Conservation (phyloP, 148 eudicot species). For the Pharnaceum exiguum region DNA sequence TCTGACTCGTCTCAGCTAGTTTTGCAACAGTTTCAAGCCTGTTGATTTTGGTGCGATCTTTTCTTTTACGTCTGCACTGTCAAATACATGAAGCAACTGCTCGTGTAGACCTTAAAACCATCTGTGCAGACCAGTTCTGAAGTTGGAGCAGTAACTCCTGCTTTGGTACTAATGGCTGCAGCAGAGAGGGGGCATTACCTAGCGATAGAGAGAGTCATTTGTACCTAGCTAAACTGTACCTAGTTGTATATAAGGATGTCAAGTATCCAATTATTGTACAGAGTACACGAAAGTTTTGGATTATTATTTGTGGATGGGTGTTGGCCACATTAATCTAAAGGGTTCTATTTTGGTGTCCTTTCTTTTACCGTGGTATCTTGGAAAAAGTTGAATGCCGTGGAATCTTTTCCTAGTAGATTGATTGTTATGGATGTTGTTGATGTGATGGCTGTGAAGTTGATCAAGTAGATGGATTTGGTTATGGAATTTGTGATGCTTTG, state of each 20-base stretch:
- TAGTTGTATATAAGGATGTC: conserved; percentile 27
- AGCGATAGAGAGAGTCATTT: conserved; percentile 38
- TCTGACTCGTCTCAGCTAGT: conserved; percentile 59
- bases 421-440: conserved; percentile 18
- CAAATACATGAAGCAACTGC: conserved; percentile 65
- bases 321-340: conserved; percentile 20
- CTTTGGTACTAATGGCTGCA: conserved; percentile 34
- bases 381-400: conserved; percentile 14
- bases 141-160: conserved; percentile 29
- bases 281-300: conserved; percentile 19
- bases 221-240: conserved; percentile 37
- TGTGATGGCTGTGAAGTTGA: conserved; percentile 21
- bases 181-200: conserved; percentile 35
- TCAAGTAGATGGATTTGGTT: conserved; percentile 1
- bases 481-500: conserved; percentile 16
- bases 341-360: conserved; percentile 19
- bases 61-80: conserved; percentile 51
- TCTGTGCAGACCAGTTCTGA: conserved; percentile 30
- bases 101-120: conserved; percentile 30
- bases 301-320: conserved; percentile 28
- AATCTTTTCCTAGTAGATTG: conserved; percentile 13
- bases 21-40: conserved; percentile 49
- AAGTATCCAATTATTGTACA: conserved; percentile 38
- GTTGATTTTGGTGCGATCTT: conserved; percentile 52
- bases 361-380: conserved; percentile 11